These are phyloP conservation scores for Cercospora zeae-maydis DNA, from an alignment of 2,329 filamentous ascomycete genomes.

Conservation along the genomic window DNA sequence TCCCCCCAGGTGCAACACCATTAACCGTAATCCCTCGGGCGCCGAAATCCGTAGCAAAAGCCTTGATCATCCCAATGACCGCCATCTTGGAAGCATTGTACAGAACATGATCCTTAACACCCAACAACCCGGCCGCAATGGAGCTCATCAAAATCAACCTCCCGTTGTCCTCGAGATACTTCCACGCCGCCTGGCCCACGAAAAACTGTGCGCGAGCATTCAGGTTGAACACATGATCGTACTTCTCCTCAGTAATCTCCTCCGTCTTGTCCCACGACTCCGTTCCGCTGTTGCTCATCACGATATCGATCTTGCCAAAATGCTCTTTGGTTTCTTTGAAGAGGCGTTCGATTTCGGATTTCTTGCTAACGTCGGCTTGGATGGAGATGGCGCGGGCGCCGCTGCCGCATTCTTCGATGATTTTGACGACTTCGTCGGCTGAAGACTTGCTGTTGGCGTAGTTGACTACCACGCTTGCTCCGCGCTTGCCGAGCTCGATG, in stretches of 20 bases:
- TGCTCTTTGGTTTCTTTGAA: conserved; percentile 44
- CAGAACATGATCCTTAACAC: conserved; percentile 66
- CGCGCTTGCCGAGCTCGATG: conserved; percentile 63
- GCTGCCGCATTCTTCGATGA: conserved; percentile 46
- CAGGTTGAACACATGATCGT: conserved; percentile 66
- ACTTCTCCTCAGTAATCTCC: conserved; percentile 67
- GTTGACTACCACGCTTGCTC: conserved; percentile 64
- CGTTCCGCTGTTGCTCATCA: conserved; percentile 56
- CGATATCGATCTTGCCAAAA: conserved; percentile 47
- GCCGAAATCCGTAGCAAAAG: conserved; percentile 69
- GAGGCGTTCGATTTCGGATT: conserved; percentile 57
- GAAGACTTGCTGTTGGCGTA: conserved; percentile 54
- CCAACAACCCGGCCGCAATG: conserved; percentile 64
- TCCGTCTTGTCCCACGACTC: conserved; percentile 66
- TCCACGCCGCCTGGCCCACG: conserved; percentile 70
- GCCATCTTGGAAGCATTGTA: conserved; percentile 72
- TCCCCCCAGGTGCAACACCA: conserved; percentile 67
- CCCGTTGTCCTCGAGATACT: conserved; percentile 65
- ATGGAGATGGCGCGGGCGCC: conserved; percentile 55
- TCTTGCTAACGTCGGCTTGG: conserved; percentile 56
- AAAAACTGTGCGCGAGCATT: conserved; percentile 73
- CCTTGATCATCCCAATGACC: conserved; percentile 68
- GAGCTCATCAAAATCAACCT: conserved; percentile 71
- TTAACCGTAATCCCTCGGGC: conserved; percentile 67
- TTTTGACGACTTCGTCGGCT: conserved; percentile 48